Evolutionary conservation across 2,329 filamentous ascomycete species (phyloP), one percentile per base, ranked within the genome.

Genomic region (Cladosporium sp.): DNA sequence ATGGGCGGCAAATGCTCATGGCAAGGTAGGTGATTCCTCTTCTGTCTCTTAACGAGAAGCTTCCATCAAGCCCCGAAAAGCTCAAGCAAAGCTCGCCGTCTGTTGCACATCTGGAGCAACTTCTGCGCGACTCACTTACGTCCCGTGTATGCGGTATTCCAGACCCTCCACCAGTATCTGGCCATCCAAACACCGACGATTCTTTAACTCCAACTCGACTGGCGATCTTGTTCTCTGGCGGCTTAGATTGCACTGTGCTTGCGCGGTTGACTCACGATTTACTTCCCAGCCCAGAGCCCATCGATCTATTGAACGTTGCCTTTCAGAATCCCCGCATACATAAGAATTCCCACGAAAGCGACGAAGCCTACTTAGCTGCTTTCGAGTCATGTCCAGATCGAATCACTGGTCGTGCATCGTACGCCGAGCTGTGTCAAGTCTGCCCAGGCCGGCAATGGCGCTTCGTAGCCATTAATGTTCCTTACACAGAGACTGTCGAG

Each of bases 291-390:
- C 69, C 76, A 3, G 84, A 94, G 60, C 73, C 78, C 1, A 83
- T 98, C 53, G 93, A 97, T 63, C 75, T 98, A 7, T 78, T 98
- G 55, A 98, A 98, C 58, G 92, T 98, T 39, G 93, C 92, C 0
- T 98, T 98, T 62, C 88, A 98, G 67, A 98, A 98, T 57, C 92
- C 91, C 84, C 56, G 83, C 78, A 52, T 82, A 57, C 59, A 81
- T 59, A 62, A 67, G 58, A 35, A 56, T 45, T 49, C 49, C 57
- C 53, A 64, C 35, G 60, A 64, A 1, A 53, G 54, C 16, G 49
- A 50, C n/a, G 63, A 61, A 6, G 22, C 42, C 13, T 52, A 49
- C 13, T 12, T 33, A 13, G 53, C 57, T 38, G 66, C 83, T 0
- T 97, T 88, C 61, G 90, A 95, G 68, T 76, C 80, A 19, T 98